Evolutionary conservation across 257 asterid species (phyloP).

Genomic region (Nicotiana benthamiana): DNA sequence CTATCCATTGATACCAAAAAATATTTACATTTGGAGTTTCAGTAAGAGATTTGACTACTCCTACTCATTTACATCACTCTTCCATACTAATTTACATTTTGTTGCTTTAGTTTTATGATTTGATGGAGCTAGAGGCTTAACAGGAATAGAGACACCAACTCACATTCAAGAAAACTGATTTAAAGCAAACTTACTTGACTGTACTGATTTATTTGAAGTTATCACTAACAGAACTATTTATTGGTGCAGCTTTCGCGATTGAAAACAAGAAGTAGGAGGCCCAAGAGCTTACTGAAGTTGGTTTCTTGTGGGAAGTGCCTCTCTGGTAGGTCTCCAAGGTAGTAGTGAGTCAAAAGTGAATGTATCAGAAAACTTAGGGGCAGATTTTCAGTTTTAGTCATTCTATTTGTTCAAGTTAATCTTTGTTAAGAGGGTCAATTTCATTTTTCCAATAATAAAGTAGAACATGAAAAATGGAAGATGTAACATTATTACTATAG

Average conservation of each 20-base stretch:
- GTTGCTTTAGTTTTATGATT: not conserved
- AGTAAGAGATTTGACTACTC: too few relatives aligned
- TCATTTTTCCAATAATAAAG: conserved; percentile 32
- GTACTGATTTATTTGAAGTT: not conserved
- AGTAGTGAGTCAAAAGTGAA: conserved; percentile 9
- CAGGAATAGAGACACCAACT: not conserved
- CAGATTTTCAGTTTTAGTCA: conserved; percentile 2
- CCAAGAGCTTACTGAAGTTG: conserved; percentile 48
- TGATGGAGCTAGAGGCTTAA: not conserved
- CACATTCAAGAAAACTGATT: not conserved
- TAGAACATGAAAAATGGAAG: conserved; percentile 19
- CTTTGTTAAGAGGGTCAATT: conserved; percentile 16
- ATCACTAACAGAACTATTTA: not conserved
- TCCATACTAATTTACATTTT: too few relatives aligned
- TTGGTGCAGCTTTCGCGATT: conserved; percentile 60
- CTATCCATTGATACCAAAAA: too few relatives aligned
- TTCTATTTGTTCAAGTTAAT: conserved; percentile 20
- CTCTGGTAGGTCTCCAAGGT: conserved; percentile 59
- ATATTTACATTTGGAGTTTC: too few relatives aligned
- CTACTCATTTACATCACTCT: too few relatives aligned
- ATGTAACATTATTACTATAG: not conserved
- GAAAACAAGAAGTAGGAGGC: conserved; percentile 58
- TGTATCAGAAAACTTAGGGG: conserved; percentile 3
- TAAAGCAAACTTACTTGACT: not conserved
- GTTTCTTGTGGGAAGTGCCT: conserved; percentile 77